Conservation (phyloP, 345 rosid species). For the Linum trigynum region DNA sequence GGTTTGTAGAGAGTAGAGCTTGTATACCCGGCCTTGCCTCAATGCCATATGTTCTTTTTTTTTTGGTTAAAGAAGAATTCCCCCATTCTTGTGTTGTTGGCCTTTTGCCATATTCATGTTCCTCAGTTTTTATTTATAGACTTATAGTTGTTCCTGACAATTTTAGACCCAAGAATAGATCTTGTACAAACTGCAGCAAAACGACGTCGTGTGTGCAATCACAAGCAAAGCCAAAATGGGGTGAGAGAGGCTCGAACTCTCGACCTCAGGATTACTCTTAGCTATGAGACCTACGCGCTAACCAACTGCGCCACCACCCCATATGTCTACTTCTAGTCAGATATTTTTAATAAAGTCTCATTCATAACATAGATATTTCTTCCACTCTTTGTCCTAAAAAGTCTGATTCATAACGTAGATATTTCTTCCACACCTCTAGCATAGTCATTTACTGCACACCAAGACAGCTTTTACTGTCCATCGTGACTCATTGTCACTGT, state of each 20-base stretch:
- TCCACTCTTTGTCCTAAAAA: too few relatives aligned
- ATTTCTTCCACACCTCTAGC: too few relatives aligned
- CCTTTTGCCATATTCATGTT: constrained; percentile 6
- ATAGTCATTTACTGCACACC: too few relatives aligned
- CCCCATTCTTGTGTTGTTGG: not conserved
- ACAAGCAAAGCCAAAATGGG: not conserved
- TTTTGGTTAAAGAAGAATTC: constrained; percentile 17
- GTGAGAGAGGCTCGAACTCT: constrained; percentile 45
- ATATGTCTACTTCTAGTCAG: not conserved
- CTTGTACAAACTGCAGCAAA: too few relatives aligned
- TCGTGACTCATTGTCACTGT: too few relatives aligned
- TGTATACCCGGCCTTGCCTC: constrained; percentile 20
- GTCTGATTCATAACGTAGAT: too few relatives aligned
- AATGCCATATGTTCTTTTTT: constrained; percentile 11
- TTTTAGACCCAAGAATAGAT: too few relatives aligned
- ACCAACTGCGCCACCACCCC: constrained; percentile 1
- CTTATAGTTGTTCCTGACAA: not conserved
- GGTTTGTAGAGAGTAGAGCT: constrained; percentile 5
- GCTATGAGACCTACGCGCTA: constrained; percentile 1
- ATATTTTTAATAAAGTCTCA: too few relatives aligned
- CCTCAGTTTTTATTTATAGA: not conserved
- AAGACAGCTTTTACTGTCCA: too few relatives aligned
- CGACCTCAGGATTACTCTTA: constrained; percentile 36
- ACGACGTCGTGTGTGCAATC: too few relatives aligned
- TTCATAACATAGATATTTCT: too few relatives aligned